Evolutionary conservation across 1,139 yeast genomes (phyloP).

Genomic region (Zygoascus hellenicus): DNA sequence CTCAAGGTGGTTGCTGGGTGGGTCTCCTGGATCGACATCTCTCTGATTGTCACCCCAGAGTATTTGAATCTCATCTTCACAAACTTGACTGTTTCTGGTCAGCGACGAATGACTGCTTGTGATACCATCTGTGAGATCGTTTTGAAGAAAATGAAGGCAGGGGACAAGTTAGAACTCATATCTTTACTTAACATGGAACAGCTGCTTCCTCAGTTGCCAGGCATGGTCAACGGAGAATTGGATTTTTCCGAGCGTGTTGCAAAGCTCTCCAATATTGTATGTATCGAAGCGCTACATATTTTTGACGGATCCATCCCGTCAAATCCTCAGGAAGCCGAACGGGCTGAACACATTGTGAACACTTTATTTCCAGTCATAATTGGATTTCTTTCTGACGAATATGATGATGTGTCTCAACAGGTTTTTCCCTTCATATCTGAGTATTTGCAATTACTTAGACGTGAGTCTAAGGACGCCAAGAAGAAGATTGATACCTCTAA

Average conservation of each 20-base stretch:
- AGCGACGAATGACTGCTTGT: conserved; percentile 55
- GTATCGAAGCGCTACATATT: conserved; percentile 64
- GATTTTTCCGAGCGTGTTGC: conserved; percentile 78
- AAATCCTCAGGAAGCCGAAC: conserved; percentile 33
- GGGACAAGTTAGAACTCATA: conserved; percentile 75
- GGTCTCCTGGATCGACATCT: conserved; percentile 93
- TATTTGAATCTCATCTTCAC: conserved; percentile 59
- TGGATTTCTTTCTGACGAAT: conserved; percentile 68
- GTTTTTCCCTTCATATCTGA: conserved; percentile 76
- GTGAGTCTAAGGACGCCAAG: conserved; percentile 36
- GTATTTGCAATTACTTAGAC: conserved; percentile 66
- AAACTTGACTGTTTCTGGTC: conserved; percentile 47
- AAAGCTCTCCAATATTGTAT: conserved; percentile 66
- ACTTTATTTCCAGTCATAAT: conserved; percentile 69
- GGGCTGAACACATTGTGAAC: conserved; percentile 44
- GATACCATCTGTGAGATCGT: conserved; percentile 74
- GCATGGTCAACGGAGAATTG: conserved; percentile 43
- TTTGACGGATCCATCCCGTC: conserved; percentile 45
- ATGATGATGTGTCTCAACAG: conserved; percentile 82
- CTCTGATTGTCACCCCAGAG: conserved; percentile 63
- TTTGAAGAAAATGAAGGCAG: conserved; percentile 86
- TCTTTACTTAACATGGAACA: conserved; percentile 60
- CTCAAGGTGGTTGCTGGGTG: conserved; percentile 73
- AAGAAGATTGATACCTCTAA: conserved; percentile 26
- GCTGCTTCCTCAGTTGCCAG: conserved; percentile 38